Conservation (phyloP, 2,329 filamentous ascomycete species). For the Fusarium annulatum region DNA sequence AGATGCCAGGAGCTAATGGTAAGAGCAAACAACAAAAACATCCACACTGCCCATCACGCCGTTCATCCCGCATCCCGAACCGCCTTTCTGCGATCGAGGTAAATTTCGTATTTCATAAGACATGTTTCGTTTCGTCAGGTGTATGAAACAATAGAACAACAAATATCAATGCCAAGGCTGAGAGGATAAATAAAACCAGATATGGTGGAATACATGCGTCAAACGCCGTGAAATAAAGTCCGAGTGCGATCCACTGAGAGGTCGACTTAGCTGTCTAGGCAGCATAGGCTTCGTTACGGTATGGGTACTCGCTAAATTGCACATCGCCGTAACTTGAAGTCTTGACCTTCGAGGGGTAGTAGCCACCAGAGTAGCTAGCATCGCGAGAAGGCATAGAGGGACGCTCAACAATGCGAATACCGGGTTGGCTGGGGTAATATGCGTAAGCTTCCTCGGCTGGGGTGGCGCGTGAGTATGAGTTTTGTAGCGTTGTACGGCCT, state of each 20-base stretch:
- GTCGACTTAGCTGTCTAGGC: conserved; percentile 7
- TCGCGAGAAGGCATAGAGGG: conserved; percentile 49
- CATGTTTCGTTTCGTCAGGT: conserved; percentile 48
- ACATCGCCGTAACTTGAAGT: conserved; percentile 49
- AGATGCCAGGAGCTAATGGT: conserved; percentile 36
- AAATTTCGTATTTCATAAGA: conserved; percentile 50
- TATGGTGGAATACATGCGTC: conserved; percentile 44
- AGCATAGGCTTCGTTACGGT: conserved; percentile 42
- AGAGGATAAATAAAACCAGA: conserved; percentile 26
- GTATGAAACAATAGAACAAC: conserved; percentile 41
- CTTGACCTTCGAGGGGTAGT: conserved; percentile 49
- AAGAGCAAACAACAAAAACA: conserved; percentile 14
- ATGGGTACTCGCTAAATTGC: conserved; percentile 47
- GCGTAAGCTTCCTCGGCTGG: conserved; percentile 39
- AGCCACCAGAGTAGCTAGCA: conserved; percentile 44
- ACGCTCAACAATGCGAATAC: conserved; percentile 44
- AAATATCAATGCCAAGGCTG: conserved; percentile 33
- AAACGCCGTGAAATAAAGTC: conserved; percentile 43
- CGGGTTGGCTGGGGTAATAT: conserved; percentile 40
- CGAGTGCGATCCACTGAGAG: conserved; percentile 11
- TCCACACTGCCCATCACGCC: conserved; percentile 37
- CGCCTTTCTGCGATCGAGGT: conserved; percentile 38
- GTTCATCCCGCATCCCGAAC: conserved; percentile 44
- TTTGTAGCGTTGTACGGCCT: conserved; percentile 44
- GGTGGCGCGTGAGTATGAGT: conserved; percentile 44